Conservation (phyloP, 441 rosid species). For the Geranium incanum region DNA sequence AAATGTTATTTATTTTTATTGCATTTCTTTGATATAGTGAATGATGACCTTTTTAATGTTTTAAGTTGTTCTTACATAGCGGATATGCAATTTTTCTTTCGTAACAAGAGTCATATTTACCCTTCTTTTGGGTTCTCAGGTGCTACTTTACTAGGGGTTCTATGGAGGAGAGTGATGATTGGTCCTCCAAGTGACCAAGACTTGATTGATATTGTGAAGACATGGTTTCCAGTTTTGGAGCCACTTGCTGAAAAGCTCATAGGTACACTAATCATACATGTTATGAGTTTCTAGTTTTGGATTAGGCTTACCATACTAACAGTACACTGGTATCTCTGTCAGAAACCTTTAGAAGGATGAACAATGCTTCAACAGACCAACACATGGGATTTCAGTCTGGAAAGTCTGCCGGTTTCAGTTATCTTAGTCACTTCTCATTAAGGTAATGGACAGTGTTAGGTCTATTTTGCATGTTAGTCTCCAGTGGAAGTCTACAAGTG, state of each 20-base stretch:
- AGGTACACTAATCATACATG: constrained; percentile 41
- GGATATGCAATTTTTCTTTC: neutral
- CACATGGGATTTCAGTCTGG: constrained; percentile 34
- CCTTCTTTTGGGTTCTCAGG: constrained; percentile 37
- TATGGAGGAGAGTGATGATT: constrained; percentile 90
- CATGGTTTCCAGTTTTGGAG: constrained; percentile 67
- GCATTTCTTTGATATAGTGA: neutral
- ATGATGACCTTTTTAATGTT: neutral
- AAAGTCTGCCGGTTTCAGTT: constrained; percentile 33
- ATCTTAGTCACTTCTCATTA: constrained; percentile 54
- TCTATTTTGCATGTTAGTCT: constrained; percentile 12
- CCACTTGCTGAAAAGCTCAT: constrained; percentile 56
- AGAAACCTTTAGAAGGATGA: constrained; percentile 69
- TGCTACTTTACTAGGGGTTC: constrained; percentile 54
- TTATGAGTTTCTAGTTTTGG: constrained; percentile 18
- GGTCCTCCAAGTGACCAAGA: constrained; percentile 57
- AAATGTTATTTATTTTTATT: neutral
- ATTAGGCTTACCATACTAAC: constrained; percentile 14
- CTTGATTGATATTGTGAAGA: constrained; percentile 50
- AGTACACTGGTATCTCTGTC: constrained; percentile 26
- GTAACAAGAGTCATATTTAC: neutral
- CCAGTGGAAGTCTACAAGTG: constrained; percentile 10
- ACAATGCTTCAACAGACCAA: constrained; percentile 33
- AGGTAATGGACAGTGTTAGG: constrained; percentile 41
- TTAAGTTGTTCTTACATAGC: neutral